phyloP scores from a whole-genome alignment of 169 alveolate species.

The Cryptosporidium parvum region DNA sequence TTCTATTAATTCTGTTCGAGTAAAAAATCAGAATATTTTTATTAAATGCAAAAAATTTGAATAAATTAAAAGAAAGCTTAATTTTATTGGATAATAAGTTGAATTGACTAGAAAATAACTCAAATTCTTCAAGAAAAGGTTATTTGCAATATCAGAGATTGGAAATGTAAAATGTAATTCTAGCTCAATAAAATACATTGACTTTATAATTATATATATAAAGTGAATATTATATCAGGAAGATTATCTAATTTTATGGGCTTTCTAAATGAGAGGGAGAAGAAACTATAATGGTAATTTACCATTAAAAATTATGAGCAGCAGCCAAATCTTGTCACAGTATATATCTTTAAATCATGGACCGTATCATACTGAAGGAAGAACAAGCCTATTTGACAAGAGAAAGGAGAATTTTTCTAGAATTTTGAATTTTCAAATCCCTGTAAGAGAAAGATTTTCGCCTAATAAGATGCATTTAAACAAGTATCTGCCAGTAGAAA shows the following conservation, averaged over 20 bases:
- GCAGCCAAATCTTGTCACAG: constrained; percentile 23
- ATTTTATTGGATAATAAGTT: not conserved
- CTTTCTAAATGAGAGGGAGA: constrained; percentile 18
- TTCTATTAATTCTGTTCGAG: not conserved
- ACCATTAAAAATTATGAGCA: constrained; percentile 61
- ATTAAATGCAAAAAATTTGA: not conserved
- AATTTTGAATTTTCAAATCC: not conserved
- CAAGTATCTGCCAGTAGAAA: not conserved
- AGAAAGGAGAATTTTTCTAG: not conserved
- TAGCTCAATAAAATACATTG: not conserved
- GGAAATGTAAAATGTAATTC: not conserved
- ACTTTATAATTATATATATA: not conserved
- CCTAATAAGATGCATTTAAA: not conserved
- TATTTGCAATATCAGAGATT: not conserved
- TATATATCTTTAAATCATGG: constrained; percentile 36
- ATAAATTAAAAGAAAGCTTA: not conserved
- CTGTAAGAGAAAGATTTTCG: not conserved
- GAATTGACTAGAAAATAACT: not conserved
- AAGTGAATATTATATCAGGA: not conserved
- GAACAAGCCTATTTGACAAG: not conserved
- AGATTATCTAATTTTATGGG: not conserved
- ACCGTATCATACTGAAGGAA: not conserved
- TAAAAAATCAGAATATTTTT: too few relatives aligned
- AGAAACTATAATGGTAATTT: constrained; percentile 32
- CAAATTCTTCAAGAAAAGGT: not conserved